Evolutionary conservation across 163 green algal species (phyloP), one percentile per base, ranked within the genome.

Genomic region (Picocystis sp.): DNA sequence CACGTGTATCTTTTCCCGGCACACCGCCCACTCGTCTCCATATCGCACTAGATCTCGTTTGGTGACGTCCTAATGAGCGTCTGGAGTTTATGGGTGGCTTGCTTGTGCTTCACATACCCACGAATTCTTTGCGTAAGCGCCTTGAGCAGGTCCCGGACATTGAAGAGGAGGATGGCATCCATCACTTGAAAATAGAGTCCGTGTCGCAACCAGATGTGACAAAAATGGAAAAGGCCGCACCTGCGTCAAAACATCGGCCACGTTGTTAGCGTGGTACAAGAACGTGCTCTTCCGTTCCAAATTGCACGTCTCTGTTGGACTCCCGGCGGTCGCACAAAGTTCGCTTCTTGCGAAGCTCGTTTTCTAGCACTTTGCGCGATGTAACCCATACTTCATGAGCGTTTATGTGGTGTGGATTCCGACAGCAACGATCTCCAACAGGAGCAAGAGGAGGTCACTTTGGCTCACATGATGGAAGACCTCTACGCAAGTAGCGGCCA

Each of bases 21-120:
- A 83, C 57, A 83, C 83, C 56, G 71, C 70, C 51, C 75, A 83
- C 24, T 63, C 56, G 50, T 62, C 58, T 1, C 61, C 48, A 45
- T 60, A 72, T 2, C 38, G 47, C 21, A 44, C 48, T 48, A 78
- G 50, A 59, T 74, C 43, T 11, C 52, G 52, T 0, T 24, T 5
- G 2, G 50, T 47, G 13, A 65, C 59, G 52, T 68, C 60, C 0
- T 62, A 44, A 84, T 78, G 23, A 44, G 46, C 45, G 63, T 58
- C n/a, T 64, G 52, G 48, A 84, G 53, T 49, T 56, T 61, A 42
- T 58, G 51, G 15, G 61, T 74, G 6, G 80, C 57, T 29, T 24
- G 56, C 13, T 60, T 57, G 56, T 75, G 83, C 11, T 47, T 47
- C 2, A 33, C 1, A 33, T 72, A 65, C 1, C 48, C 57, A 15